Conservation (phyloP, 768 basidiomycete species). For the Macrolepiota dolichaula region DNA sequence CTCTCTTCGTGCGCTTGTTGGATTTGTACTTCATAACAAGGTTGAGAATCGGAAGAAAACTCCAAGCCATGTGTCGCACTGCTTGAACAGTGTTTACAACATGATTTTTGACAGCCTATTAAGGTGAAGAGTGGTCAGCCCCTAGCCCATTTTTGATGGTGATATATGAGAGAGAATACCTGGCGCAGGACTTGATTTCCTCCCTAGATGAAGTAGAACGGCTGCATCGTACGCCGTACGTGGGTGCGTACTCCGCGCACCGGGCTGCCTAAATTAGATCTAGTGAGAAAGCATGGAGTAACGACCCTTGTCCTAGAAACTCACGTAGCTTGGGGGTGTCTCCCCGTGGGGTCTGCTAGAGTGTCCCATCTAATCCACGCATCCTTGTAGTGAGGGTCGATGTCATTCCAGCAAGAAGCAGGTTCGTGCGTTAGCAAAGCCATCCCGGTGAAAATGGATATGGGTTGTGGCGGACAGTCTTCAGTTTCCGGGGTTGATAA, state of each 20-base stretch:
- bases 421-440: too few relatives aligned
- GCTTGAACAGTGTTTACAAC: not conserved
- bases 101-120: not conserved
- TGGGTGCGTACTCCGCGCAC: not conserved
- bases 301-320: not conserved
- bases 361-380: too few relatives aligned
- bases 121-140: not conserved
- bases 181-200: not conserved
- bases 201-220: not conserved
- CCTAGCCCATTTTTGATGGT: not conserved
- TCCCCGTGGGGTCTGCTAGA: too few relatives aligned
- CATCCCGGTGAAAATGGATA: too few relatives aligned
- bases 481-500: too few relatives aligned
- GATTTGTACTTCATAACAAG: not conserved
- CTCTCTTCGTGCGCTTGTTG: not conserved
- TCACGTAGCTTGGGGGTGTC: too few relatives aligned
- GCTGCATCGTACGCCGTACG: not conserved
- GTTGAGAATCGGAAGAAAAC: not conserved
- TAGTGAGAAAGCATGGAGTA: not conserved
- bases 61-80: not conserved
- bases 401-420: too few relatives aligned
- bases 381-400: too few relatives aligned
- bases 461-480: too few relatives aligned
- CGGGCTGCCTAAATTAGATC: not conserved
- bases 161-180: not conserved